Base-by-base conservation (phyloP, 2,329 filamentous ascomycete species). In the Fusarium caatingaense region DNA sequence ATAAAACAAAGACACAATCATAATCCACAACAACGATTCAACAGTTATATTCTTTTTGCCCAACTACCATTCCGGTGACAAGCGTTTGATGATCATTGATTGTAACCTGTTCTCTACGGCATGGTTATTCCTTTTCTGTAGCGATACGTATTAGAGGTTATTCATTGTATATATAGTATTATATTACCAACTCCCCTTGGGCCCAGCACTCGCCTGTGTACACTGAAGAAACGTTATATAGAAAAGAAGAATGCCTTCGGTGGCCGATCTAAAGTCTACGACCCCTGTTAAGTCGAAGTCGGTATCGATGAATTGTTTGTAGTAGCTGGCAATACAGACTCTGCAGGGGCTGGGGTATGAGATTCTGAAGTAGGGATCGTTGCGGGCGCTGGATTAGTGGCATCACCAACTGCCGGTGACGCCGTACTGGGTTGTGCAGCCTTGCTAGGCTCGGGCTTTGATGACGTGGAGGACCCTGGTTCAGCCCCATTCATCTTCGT, bases 1-100 rank as follows among this genome's bases (percentile, higher is more conserved):
- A 60, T 56, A 28, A 71, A 64, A 74, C 49, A 48, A 71, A 71
- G 54, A 32, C 49, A 66, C 46, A 42, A 58, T 47, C 37, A 40
- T 20, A 59, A 59, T 40, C 16, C 20, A 25, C 58, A 48, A 41
- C 5, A 53, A 15, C 57, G 50, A 18, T 18, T 23, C 15, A 21
- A 12, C 12, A 47, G 37, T 57, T 25, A 18, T 18, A 10, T 28
- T 9, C n/a, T 13, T 20, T 16, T 41, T n/a, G 23, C 16, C 13
- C 8, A 16, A 20, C 25, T 18, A 11, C 12, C 21, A n/a, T 30
- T 30, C 23, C 6, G 9, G 13, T 20, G 25, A 48, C 16, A 41
- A 23, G 18, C 20, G 32, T 18, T 20, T 48, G 25, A 30, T 9
- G 8, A 15, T 28, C 16, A 41, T 23, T 27, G 13, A 49, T 41